Evolutionary conservation across 345 rosid species (phyloP), one percentile per base, ranked within the genome.

Genomic region (Heritiera littoralis): DNA sequence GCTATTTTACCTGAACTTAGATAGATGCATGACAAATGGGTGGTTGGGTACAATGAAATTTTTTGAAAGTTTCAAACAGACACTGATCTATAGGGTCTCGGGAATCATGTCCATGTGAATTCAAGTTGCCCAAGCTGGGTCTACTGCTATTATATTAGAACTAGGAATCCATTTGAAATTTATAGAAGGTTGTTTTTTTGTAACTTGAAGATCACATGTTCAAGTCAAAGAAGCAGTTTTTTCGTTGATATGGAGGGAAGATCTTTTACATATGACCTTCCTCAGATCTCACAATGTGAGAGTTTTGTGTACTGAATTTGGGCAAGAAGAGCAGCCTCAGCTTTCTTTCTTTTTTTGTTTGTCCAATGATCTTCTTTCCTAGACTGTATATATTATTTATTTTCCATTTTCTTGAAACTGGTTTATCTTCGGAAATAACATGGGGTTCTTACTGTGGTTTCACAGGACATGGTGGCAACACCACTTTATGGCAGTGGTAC

Each of bases 401-500:
- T 52, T 58, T 45, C 28, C 18, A 28, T 38, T 20, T 40, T 54
- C 70, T 13, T 54, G 70, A 65, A 76, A 38, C 56, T 75, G 30
- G 30, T 64, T 70, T 72, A 28, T 41, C 40, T 54, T 30, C 10
- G 43, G 18, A 23, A 48, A 46, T 77, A 52, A 67, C 72, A 35
- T 23, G 20, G 40, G 80, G n/a, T 80, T 61, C 52, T 69, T 68
- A 15, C 30, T 66, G 61, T 78, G 40, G 52, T 71, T 32, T 66
- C 76, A 56, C 89, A 95, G 98, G 89, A 83, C 89, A 83, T 91
- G 94, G 98, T 87, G 92, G 97, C 84, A 80, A 80, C 86, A 66
- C 51, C 90, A 88, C 78, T 51, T 71, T 75, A 14, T 84, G 59
- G 89, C 85, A 1, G 78, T 90, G 10, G 84, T 40, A 2, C 78